Percentiles rank a stretch among this genome's conserved stretches.
These are phyloP conservation scores for Salix brachista DNA, from an alignment of 345 rosid genomes.

Conservation along the genomic window DNA sequence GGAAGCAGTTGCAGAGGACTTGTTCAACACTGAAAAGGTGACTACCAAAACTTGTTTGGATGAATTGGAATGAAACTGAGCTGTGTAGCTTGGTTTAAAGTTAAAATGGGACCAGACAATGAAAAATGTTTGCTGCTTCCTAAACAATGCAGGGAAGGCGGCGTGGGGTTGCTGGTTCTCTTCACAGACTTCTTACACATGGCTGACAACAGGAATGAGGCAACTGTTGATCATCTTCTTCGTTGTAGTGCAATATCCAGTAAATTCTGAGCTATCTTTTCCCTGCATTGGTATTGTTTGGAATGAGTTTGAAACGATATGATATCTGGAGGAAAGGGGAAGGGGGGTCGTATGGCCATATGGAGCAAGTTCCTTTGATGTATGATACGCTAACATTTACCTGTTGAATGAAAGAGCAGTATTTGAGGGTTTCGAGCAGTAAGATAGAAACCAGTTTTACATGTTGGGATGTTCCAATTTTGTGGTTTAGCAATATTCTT, in stretches of 20 bases:
- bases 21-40: constrained; percentile 73
- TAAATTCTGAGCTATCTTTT: not conserved
- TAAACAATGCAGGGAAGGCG: constrained; percentile 52
- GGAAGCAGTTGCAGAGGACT: constrained; percentile 89
- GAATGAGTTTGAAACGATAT: not conserved
- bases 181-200: constrained; percentile 44
- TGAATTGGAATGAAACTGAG: not conserved
- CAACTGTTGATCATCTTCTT: not conserved
- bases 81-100: not conserved
- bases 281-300: no score
- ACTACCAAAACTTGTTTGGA: not conserved
- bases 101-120: not conserved
- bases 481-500: no score
- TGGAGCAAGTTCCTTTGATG: no score
- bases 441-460: not conserved
- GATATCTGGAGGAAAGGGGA: not conserved
- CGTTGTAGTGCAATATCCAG: not conserved
- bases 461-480: not conserved
- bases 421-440: not conserved
- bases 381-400: not conserved
- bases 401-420: not conserved
- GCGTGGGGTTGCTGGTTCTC: constrained; percentile 54
- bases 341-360: not conserved
- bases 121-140: not conserved
- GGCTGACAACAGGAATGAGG: constrained; percentile 15